Conservation (phyloP, 192 early-diverging fungal genomes). For the Phycomyces nitens region DNA sequence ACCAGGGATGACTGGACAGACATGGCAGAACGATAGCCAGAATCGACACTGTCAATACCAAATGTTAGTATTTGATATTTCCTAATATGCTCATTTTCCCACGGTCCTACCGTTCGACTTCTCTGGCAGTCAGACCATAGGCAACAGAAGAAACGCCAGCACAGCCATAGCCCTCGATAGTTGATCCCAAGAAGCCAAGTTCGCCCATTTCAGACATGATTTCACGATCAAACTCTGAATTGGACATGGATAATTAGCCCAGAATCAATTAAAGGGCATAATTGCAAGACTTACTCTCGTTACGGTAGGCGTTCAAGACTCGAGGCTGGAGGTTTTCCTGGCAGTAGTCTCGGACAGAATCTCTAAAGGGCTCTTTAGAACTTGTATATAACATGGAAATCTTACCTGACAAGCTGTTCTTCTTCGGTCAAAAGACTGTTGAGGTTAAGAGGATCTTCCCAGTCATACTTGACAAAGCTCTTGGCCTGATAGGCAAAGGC, state of each 20-base stretch:
- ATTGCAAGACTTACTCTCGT: constrained; percentile 61
- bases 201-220: constrained; percentile 94
- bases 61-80: background rate
- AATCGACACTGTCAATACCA: constrained; percentile 67
- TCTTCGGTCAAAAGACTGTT: constrained; percentile 88
- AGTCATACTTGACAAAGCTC: constrained; percentile 68
- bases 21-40: constrained; percentile 97
- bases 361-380: constrained; percentile 49
- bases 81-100: background rate
- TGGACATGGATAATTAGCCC: background rate
- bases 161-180: constrained; percentile 95
- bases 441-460: constrained; percentile 83
- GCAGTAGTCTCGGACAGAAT: constrained; percentile 81
- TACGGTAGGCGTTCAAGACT: constrained; percentile 79
- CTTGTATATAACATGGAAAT: too few relatives aligned
- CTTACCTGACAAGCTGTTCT: constrained; percentile 65
- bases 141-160: constrained; percentile 96
- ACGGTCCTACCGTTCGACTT: constrained; percentile 75
- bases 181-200: constrained; percentile 88
- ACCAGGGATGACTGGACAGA: constrained; percentile 97
- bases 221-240: constrained; percentile 71
- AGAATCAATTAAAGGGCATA: background rate
- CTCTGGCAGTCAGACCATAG: constrained; percentile 94
- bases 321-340: constrained; percentile 86
- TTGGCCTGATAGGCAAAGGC: constrained; percentile 25